phyloP scores from a whole-genome alignment of 805 yeast species.

The Candida ipomoeae region DNA sequence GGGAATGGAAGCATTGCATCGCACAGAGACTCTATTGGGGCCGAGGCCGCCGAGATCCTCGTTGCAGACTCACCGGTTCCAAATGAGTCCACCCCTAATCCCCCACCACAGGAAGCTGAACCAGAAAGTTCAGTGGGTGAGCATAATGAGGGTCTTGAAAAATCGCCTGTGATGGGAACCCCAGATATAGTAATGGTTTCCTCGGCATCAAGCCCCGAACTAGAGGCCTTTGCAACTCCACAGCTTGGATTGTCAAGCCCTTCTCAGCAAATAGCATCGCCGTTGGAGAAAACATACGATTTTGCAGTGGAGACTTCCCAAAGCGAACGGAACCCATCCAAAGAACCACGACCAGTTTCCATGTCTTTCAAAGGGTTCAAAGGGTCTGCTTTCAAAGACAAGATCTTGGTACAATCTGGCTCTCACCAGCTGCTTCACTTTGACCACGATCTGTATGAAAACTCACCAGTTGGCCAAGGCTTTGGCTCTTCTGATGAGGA shows the following conservation, averaged over 20 bases:
- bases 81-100: neutral
- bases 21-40: neutral
- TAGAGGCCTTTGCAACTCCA: neutral
- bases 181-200: neutral
- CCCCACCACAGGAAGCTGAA: neutral
- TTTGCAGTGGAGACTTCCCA: slow-evolving; percentile 9
- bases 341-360: slow-evolving; percentile 34
- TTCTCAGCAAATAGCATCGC: slow-evolving; percentile 4
- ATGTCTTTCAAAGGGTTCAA: slow-evolving; percentile 60
- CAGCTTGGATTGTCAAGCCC: neutral
- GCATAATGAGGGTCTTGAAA: neutral
- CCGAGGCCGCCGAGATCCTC: neutral
- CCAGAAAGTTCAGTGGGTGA: neutral
- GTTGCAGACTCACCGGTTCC: neutral
- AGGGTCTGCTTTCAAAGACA: slow-evolving; percentile 47
- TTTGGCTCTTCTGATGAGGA: slow-evolving; percentile 29
- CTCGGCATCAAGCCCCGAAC: slow-evolving; percentile 1
- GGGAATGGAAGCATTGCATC: neutral
- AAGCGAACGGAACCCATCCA: neutral
- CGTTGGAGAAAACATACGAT: slow-evolving; percentile 11
- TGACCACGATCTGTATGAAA: slow-evolving; percentile 26
- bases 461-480: slow-evolving; percentile 37
- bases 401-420: slow-evolving; percentile 20
- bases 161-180: neutral
- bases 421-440: slow-evolving; percentile 42